phyloP scores from a whole-genome alignment of 257 asterid species.

The Salvia miltiorrhiza region DNA sequence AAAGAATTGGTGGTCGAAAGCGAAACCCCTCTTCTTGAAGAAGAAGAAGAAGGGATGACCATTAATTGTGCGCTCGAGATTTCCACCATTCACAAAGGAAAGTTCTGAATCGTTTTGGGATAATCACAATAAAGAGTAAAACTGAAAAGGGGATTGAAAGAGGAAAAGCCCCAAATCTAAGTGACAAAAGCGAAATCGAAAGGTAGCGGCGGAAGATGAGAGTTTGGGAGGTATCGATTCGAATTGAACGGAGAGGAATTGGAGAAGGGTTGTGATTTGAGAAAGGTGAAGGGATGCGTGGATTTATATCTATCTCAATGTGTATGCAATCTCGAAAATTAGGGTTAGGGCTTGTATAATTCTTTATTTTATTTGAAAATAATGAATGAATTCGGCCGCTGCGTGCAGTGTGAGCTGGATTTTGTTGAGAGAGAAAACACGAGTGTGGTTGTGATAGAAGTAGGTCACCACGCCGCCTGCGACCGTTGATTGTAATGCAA shows the following conservation, averaged over 20 bases:
- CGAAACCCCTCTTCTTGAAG: conserved; percentile 68
- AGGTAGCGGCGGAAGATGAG: neutral
- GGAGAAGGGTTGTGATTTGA: conserved; percentile 13
- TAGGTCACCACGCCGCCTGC: neutral
- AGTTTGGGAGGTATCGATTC: neutral
- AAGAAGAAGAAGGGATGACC: conserved; percentile 71
- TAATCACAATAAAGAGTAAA: neutral
- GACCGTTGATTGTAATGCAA: neutral
- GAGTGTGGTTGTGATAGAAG: neutral
- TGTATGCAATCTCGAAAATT: conserved; percentile 4
- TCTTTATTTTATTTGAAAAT: neutral
- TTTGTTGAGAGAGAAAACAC: neutral
- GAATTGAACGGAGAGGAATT: neutral
- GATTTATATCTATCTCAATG: conserved; percentile 15
- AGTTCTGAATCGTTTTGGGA: neutral
- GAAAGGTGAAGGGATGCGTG: conserved; percentile 15
- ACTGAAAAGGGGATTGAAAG: neutral
- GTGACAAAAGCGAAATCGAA: neutral
- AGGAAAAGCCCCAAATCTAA: neutral
- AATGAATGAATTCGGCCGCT: neutral
- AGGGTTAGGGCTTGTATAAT: conserved; percentile 17
- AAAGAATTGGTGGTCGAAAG: conserved; percentile 39
- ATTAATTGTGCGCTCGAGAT: conserved; percentile 46
- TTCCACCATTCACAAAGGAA: conserved; percentile 76
- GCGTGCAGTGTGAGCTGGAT: conserved; percentile 4